Percentiles rank a stretch among this genome's conserved stretches.
These are phyloP conservation scores for Phoma sp. DNA, from an alignment of 2,329 filamentous ascomycete genomes.

Conservation along the genomic window DNA sequence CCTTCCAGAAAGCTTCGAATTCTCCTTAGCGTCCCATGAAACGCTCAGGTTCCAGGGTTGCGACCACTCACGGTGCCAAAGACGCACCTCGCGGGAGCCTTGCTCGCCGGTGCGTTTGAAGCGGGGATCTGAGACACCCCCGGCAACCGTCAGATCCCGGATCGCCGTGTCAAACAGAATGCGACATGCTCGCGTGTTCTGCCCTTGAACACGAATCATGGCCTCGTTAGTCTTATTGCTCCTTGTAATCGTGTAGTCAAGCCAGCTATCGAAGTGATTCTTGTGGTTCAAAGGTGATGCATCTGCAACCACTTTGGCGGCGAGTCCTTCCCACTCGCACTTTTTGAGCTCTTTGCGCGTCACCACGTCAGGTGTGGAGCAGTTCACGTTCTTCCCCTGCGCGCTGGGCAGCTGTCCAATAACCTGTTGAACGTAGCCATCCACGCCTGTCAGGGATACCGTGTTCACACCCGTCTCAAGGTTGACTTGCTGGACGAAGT, in stretches of 20 bases:
- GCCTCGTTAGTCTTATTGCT: slow-evolving; percentile 60
- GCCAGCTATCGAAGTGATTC: slow-evolving; percentile 57
- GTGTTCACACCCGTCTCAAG: slow-evolving; percentile 73
- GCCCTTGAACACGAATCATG: slow-evolving; percentile 70
- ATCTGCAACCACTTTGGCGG: slow-evolving; percentile 68
- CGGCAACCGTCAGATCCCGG: slow-evolving; percentile 68
- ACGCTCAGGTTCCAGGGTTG: slow-evolving; percentile 79
- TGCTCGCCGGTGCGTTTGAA: slow-evolving; percentile 69
- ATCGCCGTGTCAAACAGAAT: slow-evolving; percentile 75
- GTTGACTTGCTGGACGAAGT: slow-evolving; percentile 83
- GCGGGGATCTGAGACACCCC: slow-evolving; percentile 66
- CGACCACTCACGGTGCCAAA: slow-evolving; percentile 85
- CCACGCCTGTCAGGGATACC: slow-evolving; percentile 60
- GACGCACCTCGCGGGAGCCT: slow-evolving; percentile 72
- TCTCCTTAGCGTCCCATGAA: slow-evolving; percentile 61
- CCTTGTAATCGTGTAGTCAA: slow-evolving; percentile 69
- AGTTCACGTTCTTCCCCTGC: slow-evolving; percentile 61
- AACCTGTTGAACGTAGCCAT: slow-evolving; percentile 58
- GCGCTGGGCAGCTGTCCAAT: slow-evolving; percentile 75
- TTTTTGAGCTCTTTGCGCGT: slow-evolving; percentile 62
- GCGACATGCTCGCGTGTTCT: slow-evolving; percentile 80
- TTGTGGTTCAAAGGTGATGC: slow-evolving; percentile 32
- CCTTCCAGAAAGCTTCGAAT: slow-evolving; percentile 58
- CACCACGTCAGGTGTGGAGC: slow-evolving; percentile 49
- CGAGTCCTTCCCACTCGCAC: slow-evolving; percentile 75